These are phyloP conservation scores for Xylariaceae sp. DNA, from an alignment of 2,329 filamentous ascomycete genomes.

Conservation along the genomic window DNA sequence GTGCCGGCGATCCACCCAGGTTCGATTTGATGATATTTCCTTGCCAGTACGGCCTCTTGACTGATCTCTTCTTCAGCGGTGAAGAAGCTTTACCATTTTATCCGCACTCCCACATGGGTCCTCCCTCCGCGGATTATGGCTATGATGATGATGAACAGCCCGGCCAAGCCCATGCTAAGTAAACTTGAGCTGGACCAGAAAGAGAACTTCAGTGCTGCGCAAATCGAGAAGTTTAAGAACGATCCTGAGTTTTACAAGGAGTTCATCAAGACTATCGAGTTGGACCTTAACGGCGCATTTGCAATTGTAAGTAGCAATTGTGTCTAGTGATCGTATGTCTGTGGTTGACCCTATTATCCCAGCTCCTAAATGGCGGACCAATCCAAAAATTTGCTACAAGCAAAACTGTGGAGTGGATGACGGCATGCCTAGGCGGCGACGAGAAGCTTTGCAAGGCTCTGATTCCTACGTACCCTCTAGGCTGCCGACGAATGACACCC, in stretches of 20 bases:
- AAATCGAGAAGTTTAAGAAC: conserved; percentile 54
- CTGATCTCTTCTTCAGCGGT: conserved; percentile 38
- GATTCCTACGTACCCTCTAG: conserved; percentile 56
- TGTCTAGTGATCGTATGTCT: background rate
- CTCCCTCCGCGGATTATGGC: conserved; percentile 45
- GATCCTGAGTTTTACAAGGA: conserved; percentile 53
- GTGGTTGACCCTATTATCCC: conserved; percentile 14
- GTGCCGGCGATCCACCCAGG: conserved; percentile 55
- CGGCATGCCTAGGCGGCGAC: conserved; percentile 52
- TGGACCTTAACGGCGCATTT: conserved; percentile 51
- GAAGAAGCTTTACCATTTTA: conserved; percentile 48
- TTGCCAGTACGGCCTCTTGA: background rate
- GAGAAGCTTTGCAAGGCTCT: conserved; percentile 56
- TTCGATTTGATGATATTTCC: conserved; percentile 25
- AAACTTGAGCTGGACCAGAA: conserved; percentile 49
- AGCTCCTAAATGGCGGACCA: conserved; percentile 49
- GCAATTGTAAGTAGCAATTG: conserved; percentile 44
- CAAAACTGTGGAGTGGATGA: conserved; percentile 55
- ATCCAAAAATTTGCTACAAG: conserved; percentile 49
- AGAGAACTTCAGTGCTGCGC: conserved; percentile 50
- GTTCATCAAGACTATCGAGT: conserved; percentile 55
- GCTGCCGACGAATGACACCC: conserved; percentile 57
- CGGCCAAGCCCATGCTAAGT: conserved; percentile 45
- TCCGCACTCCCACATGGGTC: conserved; percentile 52
- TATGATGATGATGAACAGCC: conserved; percentile 47